Evolutionary conservation across 208 protist genomes (phyloP).

Genomic region (Herpetomonas tarakana): DNA sequence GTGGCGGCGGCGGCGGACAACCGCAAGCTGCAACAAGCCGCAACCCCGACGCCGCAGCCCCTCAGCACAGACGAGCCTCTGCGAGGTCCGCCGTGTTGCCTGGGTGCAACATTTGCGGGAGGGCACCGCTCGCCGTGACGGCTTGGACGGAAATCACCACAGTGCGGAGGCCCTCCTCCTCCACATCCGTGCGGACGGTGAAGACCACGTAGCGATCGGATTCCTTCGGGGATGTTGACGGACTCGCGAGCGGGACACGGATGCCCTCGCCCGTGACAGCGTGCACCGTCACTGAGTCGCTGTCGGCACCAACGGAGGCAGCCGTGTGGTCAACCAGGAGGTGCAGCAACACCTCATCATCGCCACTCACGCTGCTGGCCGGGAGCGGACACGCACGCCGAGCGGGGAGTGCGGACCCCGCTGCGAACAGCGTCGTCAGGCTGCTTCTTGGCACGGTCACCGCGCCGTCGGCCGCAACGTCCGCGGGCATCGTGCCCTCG

Average conservation of each 20-base stretch:
- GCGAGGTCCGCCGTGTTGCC: background rate
- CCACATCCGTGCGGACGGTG: background rate
- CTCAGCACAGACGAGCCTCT: background rate
- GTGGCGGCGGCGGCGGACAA: too few relatives aligned
- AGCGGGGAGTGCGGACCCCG: background rate
- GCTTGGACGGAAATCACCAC: background rate
- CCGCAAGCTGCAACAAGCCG: too few relatives aligned
- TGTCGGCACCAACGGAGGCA: too few relatives aligned
- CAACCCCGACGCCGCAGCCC: background rate
- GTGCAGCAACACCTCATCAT: too few relatives aligned
- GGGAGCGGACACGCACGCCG: background rate
- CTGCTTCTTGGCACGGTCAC: slow-evolving; percentile 25
- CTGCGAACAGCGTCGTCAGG: background rate
- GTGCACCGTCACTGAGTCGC: background rate
- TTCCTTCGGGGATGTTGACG: background rate
- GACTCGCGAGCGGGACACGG: background rate
- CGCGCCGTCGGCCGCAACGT: slow-evolving; percentile 5
- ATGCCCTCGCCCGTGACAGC: background rate
- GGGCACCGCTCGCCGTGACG: background rate
- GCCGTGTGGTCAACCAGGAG: too few relatives aligned
- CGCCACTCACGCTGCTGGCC: too few relatives aligned
- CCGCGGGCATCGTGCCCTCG: slow-evolving; percentile 15
- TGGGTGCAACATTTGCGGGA: background rate
- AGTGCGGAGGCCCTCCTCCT: background rate
- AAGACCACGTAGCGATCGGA: background rate